Evolutionary conservation across 2,329 filamentous ascomycete genomes (phyloP).

Genomic region (Fusarium proliferatum): DNA sequence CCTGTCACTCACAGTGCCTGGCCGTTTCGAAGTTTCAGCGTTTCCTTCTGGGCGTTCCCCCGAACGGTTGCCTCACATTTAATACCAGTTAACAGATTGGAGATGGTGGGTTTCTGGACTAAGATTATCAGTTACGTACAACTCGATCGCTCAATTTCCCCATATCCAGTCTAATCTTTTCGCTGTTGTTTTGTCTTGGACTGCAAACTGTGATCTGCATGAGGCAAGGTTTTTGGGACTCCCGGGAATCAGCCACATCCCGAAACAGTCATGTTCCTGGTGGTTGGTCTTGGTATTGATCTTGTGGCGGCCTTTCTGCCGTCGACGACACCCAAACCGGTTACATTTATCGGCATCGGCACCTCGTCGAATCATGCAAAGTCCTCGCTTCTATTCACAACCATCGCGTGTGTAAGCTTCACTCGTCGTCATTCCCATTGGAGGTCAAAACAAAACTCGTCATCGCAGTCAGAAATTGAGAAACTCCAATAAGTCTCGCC

Average conservation of each 20-base stretch:
- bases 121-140: constrained; percentile 27
- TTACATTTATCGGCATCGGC: constrained; percentile 20
- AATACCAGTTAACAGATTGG: not conserved
- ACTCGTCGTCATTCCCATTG: constrained; percentile 16
- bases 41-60: constrained; percentile 4
- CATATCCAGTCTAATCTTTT: constrained; percentile 5
- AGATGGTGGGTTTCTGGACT: constrained; percentile 4
- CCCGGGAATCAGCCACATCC: constrained; percentile 26
- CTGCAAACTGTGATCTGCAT: constrained; percentile 10
- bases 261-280: constrained; percentile 1
- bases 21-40: constrained; percentile 34
- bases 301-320: constrained; percentile 6
- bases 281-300: not conserved
- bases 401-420: constrained; percentile 19
- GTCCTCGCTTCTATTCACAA: constrained; percentile 8
- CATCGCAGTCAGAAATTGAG: constrained; percentile 25
- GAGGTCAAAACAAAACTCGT: constrained; percentile 1
- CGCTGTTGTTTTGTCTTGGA: not conserved
- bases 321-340: constrained; percentile 20
- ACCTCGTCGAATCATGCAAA: constrained; percentile 7
- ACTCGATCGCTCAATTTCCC: constrained; percentile 18
- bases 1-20: constrained; percentile 31
- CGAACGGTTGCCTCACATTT: constrained; percentile 3
- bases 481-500: not conserved
- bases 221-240: not conserved